Evolutionary conservation across 2,329 filamentous ascomycete genomes (phyloP).

Genomic region (Ophiostoma sp.): DNA sequence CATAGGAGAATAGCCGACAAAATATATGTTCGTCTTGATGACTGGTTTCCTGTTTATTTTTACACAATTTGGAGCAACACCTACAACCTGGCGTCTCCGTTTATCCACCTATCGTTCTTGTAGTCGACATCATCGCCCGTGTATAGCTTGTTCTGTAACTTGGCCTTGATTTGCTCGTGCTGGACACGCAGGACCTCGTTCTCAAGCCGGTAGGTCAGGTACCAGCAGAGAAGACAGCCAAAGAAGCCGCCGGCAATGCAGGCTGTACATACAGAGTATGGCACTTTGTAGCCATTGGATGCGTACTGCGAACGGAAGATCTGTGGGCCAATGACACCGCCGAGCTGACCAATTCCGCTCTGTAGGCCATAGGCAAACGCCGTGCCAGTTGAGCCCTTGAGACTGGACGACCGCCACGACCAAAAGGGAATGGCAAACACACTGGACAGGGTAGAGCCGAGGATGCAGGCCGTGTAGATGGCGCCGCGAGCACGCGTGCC

Average conservation of each 20-base stretch:
- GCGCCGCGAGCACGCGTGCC: conserved; percentile 11
- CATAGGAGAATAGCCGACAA: no score
- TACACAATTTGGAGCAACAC: no score
- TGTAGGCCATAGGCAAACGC: conserved; percentile 21
- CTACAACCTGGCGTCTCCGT: conserved; percentile 1
- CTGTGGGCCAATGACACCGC: conserved; percentile 21
- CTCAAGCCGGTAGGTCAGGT: conserved; percentile 19
- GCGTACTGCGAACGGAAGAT: conserved; percentile 20
- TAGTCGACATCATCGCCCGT: conserved; percentile 17
- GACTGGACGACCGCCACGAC: conserved; percentile 22
- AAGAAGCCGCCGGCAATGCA: conserved; percentile 22
- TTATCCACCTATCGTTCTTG: conserved; percentile 14
- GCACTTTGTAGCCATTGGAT: conserved; percentile 18
- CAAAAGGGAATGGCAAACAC: conserved; percentile 22
- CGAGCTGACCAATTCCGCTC: conserved; percentile 23
- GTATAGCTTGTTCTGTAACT: conserved; percentile 7
- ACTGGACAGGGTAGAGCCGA: conserved; percentile 10
- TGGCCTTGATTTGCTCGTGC: conserved; percentile 12
- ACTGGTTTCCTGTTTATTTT: no score
- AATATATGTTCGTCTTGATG: no score
- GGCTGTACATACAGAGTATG: conserved; percentile 21
- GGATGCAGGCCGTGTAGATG: conserved; percentile 15
- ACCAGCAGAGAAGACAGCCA: conserved; percentile 19
- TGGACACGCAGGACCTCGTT: conserved; percentile 18
- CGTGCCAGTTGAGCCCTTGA: conserved; percentile 20